phyloP scores from a whole-genome alignment of 2,329 filamentous ascomycete genomes.

The Arthrocladium fulminans region DNA sequence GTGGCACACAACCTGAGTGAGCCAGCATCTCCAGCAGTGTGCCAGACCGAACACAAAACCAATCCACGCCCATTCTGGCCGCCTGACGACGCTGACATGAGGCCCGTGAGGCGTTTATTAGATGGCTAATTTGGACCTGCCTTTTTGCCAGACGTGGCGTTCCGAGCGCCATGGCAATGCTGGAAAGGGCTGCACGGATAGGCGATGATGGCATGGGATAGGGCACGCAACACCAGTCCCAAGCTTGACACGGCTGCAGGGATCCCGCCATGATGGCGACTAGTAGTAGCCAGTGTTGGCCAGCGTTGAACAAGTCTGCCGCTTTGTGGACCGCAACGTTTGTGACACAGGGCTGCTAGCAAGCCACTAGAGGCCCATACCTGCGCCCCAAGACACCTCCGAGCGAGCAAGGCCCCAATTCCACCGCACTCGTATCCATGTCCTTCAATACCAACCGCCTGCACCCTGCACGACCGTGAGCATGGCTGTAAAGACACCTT shows the following conservation, averaged over 20 bases:
- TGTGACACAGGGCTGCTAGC: conserved; percentile 6
- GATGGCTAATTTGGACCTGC: too few relatives aligned
- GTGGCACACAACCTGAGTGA: not conserved
- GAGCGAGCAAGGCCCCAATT: not conserved
- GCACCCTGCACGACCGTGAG: conserved; percentile 6
- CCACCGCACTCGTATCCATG: conserved; percentile 8
- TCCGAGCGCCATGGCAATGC: not conserved
- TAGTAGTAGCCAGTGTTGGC: not conserved
- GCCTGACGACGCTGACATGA: conserved; percentile 1
- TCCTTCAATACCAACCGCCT: conserved; percentile 1
- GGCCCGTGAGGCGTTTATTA: not conserved
- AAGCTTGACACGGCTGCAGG: conserved; percentile 6
- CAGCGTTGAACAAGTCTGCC: conserved; percentile 2
- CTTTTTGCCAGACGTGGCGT: conserved; percentile 5
- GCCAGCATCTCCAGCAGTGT: not conserved
- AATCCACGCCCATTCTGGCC: not conserved
- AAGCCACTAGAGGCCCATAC: conserved; percentile 5
- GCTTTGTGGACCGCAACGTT: conserved; percentile 7
- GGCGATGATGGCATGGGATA: conserved; percentile 5
- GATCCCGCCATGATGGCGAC: not conserved
- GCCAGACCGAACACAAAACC: not conserved
- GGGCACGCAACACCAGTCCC: not conserved
- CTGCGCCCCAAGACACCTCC: not conserved
- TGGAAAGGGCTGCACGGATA: conserved; percentile 3
- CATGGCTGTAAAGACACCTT: conserved; percentile 2